Base-by-base conservation (phyloP, 768 basidiomycete species). In the Trichaptum fuscoviolaceum region DNA sequence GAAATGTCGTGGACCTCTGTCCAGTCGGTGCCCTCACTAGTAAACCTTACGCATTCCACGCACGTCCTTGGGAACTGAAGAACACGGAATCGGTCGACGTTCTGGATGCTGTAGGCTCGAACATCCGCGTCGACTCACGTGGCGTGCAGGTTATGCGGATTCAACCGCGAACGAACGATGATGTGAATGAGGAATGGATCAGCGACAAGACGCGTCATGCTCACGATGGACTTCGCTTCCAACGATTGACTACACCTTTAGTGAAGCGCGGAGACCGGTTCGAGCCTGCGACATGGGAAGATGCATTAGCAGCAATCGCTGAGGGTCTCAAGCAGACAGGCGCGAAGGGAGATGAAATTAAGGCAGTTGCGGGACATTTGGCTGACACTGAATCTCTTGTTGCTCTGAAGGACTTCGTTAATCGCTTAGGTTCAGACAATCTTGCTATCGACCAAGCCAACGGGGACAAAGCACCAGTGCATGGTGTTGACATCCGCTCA, bases 111-210 rank as follows among this genome's bases (percentile, higher is more conserved):
- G 79, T 99, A 60, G 97, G 97, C 17, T 95, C 92, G 68, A 99
- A 98, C 77, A 97, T 99, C 76, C 90, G 95, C 59, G 84, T 99
- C 65, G 96, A 99, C 77, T 96, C 96, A 42, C 87, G 96, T 36
- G 95, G 95, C 57, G 91, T 96, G 5, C 88, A 93, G 76, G 96
- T 99, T 69, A 99, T 99, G 96, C 90, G 97, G 63, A 85, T 99
- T 71, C 95, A 97, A 74, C 97, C 97, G 1, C 86, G 92, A 73
- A 92, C 93, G 63, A 99, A 98, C 75, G 97, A 99, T 77, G 93
- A 97, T 70, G 89, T 99, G 69, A 99, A 99, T 77, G 97, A 99
- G 81, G 97, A 99, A 77, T 99, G 97, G 97, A 96, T 99, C 76
- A 95, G 86, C 77, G 97, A 99, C 84, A 99, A 99, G 85, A 95